These are phyloP conservation scores for Podila verticillata DNA, from an alignment of 192 early-diverging fungal species.

Conservation along the genomic window DNA sequence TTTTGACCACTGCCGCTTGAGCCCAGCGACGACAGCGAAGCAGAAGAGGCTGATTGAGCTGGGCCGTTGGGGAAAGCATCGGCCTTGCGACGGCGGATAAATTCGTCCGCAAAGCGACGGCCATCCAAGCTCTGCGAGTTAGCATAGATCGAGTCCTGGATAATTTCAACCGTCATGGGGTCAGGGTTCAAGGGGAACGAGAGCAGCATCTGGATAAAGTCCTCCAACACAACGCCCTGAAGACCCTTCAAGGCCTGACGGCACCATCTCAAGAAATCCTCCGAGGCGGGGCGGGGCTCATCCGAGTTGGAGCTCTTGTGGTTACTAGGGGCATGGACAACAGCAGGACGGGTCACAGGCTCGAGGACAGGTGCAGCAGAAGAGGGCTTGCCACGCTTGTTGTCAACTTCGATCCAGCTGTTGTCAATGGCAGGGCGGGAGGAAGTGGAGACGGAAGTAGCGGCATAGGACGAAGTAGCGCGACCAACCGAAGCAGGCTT, in stretches of 20 bases:
- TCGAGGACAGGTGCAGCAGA: not conserved
- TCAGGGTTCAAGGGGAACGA: conserved; percentile 75
- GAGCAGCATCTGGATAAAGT: conserved; percentile 81
- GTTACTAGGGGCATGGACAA: not conserved
- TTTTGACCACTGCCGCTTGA: conserved; percentile 1
- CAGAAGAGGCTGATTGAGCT: not conserved
- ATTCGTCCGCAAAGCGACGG: conserved; percentile 82
- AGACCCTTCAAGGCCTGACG: conserved; percentile 68
- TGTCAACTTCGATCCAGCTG: conserved; percentile 40
- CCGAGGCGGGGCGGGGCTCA: conserved; percentile 57
- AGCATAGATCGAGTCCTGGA: conserved; percentile 80
- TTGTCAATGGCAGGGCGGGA: conserved; percentile 9
- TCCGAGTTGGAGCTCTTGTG: conserved; percentile 23
- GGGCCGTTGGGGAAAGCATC: conserved; percentile 58
- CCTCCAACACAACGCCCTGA: conserved; percentile 63
- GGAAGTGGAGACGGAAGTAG: not conserved
- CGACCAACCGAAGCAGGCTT: conserved; percentile 17
- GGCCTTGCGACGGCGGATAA: conserved; percentile 76
- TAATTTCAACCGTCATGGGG: conserved; percentile 74
- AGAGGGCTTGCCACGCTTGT: conserved; percentile 20
- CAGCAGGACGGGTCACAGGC: conserved; percentile 5
- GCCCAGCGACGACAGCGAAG: conserved; percentile 17
- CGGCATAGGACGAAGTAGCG: conserved; percentile 3
- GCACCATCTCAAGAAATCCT: conserved; percentile 82
- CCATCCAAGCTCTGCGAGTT: conserved; percentile 77